Evolutionary conservation across 371 early-diverging fungal species (phyloP), one percentile per base, ranked within the genome.

Genomic region (Polyrhizophydium stewartii): DNA sequence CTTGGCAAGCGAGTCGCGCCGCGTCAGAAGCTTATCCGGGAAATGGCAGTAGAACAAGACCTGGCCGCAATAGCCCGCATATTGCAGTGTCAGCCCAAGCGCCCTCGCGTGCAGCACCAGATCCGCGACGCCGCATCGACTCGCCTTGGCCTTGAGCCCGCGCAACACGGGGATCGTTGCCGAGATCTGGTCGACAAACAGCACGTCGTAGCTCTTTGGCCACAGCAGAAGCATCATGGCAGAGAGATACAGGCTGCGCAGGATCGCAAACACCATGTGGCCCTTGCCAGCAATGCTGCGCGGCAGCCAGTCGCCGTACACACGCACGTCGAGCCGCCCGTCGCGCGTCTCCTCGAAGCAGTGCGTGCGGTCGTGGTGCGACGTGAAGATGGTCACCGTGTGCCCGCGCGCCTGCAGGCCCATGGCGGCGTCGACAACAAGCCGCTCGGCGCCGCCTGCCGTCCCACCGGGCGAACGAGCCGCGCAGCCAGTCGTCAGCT

Each of bases 1-100:
- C 68, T 90, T 89, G n/a, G 88, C 49, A 25, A 75, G 30, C 3
- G 87, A 79, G 30, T 82, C 79, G 2, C 89, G 84, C 47, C 73
- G 72, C 22, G 74, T 69, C 55, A 92, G 72, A 22, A 94, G 79
- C 66, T 90, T 87, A 67, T 97, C 98, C 0, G 98, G 98, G 68
- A 92, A 95, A 64, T 97, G 98, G 70, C 98, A 95, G 69, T 97
- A 97, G 74, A 96, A 97, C 32, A 96, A 72, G 12, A 96, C 81
- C 77, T 71, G 32, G 37, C 12, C 24, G n/a, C n/a, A n/a, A n/a
- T n/a, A n/a, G n/a, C n/a, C n/a, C n/a, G n/a, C n/a, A n/a, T n/a
- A n/a, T n/a, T n/a, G n/a, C n/a, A n/a, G n/a, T n/a, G n/a, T n/a
- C n/a, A n/a, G n/a, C n/a, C n/a, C n/a, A n/a, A n/a, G n/a, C n/a